Percentiles rank a stretch among this genome's conserved stretches.
Evolutionary conservation across 2,329 filamentous ascomycete species (phyloP).

Genomic region (Canariomyces notabilis): DNA sequence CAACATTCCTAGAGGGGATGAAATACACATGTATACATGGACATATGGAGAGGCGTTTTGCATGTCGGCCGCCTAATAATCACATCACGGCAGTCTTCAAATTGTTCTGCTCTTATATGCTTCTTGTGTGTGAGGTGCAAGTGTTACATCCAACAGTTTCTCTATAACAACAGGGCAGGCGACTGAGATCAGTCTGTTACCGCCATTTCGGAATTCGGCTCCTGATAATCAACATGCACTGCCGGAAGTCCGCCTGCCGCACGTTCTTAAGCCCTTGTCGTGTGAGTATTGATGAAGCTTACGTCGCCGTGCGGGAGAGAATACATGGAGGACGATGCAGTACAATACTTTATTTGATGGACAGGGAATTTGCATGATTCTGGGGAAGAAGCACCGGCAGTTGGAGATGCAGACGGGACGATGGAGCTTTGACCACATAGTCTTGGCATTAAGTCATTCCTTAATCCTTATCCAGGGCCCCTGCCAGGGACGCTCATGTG

Average conservation of each 20-base stretch:
- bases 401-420: not conserved
- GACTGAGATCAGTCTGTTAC: too few relatives aligned
- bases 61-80: too few relatives aligned
- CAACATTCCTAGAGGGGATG: not conserved
- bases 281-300: conserved; percentile 8
- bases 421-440: not conserved
- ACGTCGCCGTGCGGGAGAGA: conserved; percentile 11
- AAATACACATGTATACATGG: not conserved
- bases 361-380: too few relatives aligned
- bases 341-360: too few relatives aligned
- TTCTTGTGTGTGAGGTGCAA: too few relatives aligned
- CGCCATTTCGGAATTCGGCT: conserved; percentile 2
- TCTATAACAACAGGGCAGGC: too few relatives aligned
- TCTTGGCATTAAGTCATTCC: not conserved
- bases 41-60: too few relatives aligned
- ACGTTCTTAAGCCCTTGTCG: not conserved
- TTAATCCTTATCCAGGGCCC: not conserved
- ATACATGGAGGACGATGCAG: too few relatives aligned
- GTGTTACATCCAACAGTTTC: too few relatives aligned
- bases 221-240: not conserved
- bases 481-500: not conserved
- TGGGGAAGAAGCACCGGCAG: conserved; percentile 3
- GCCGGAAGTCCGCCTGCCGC: not conserved
- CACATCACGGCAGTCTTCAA: too few relatives aligned
- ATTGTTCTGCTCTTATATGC: too few relatives aligned